Conservation (phyloP, 306 rosid genomes). For the Fagus crenata region DNA sequence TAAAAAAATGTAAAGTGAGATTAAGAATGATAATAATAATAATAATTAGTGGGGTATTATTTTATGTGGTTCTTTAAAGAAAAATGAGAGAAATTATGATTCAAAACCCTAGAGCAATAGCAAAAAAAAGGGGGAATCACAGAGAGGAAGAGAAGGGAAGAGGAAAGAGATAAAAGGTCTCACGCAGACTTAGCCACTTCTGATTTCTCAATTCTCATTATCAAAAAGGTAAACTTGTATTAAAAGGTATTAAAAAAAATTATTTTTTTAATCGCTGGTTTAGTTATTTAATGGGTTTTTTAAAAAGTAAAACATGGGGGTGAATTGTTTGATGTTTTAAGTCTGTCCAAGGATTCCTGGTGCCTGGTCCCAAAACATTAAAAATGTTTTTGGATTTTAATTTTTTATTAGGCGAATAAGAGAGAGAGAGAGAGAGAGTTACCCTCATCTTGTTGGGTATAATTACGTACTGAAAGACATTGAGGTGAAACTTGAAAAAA, state of each 20-base stretch:
- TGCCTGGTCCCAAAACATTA: conserved; percentile 1
- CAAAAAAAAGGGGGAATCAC: conserved; percentile 31
- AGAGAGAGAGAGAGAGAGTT: background rate
- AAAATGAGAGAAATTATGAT: background rate
- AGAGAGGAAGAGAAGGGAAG: too few species aligned
- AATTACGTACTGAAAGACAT: conserved; percentile 3
- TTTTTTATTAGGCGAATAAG: background rate
- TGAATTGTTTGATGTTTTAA: too few species aligned
- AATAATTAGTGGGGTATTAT: conserved; percentile 19
- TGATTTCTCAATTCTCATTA: too few species aligned
- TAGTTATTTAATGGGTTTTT: too few species aligned
- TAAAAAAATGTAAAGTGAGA: conserved; percentile 21
- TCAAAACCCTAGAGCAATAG: conserved; percentile 43
- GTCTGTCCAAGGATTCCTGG: background rate
- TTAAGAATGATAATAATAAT: background rate
- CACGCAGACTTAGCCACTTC: too few species aligned
- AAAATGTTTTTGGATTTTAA: background rate
- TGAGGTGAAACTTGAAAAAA: conserved; percentile 7
- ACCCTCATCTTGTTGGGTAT: background rate
- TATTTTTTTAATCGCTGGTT: too few species aligned
- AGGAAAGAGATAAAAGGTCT: too few species aligned
- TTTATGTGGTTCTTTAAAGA: conserved; percentile 15
- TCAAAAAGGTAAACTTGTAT: too few species aligned
- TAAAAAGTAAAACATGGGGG: too few species aligned
- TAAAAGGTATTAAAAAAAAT: too few species aligned